These are phyloP conservation scores for Sporothrix curviconia DNA, from an alignment of 2,329 filamentous ascomycete species.

Conservation along the genomic window DNA sequence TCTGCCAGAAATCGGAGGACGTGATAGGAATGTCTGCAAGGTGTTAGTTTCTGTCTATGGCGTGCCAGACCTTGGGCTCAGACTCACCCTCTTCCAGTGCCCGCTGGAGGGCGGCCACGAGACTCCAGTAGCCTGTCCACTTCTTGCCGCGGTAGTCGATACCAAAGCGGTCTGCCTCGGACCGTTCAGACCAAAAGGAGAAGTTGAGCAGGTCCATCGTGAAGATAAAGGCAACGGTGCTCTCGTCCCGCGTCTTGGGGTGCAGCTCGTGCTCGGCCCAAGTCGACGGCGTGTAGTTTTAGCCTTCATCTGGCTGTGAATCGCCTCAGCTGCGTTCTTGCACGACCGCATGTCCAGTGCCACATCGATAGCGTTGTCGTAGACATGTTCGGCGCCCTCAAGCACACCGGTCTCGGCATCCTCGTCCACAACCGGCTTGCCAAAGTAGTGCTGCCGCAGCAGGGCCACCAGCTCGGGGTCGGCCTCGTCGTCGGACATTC, in stretches of 20 bases:
- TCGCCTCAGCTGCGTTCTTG: constrained; percentile 71
- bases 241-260: constrained; percentile 72
- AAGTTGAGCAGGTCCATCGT: constrained; percentile 97
- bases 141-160: constrained; percentile 72
- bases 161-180: constrained; percentile 67
- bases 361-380: constrained; percentile 88
- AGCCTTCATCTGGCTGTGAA: constrained; percentile 75
- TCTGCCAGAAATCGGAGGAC: constrained; percentile 77
- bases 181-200: constrained; percentile 80
- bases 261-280: constrained; percentile 90
- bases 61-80: too few species aligned
- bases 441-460: constrained; percentile 70
- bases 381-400: constrained; percentile 75
- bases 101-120: constrained; percentile 79
- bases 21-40: constrained; percentile 90
- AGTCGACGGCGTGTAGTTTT: constrained; percentile 72
- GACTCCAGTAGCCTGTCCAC: constrained; percentile 94
- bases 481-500: constrained; percentile 86
- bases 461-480: constrained; percentile 83
- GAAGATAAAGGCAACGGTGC: constrained; percentile 86
- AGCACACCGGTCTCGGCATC: constrained; percentile 77
- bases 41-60: too few species aligned
- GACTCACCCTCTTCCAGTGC: constrained; percentile 78
- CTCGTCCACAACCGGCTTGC: constrained; percentile 46
- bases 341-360: constrained; percentile 77